Evolutionary conservation across 108 stramenopile genomes (phyloP).

Genomic region (Nitzschia sp.): DNA sequence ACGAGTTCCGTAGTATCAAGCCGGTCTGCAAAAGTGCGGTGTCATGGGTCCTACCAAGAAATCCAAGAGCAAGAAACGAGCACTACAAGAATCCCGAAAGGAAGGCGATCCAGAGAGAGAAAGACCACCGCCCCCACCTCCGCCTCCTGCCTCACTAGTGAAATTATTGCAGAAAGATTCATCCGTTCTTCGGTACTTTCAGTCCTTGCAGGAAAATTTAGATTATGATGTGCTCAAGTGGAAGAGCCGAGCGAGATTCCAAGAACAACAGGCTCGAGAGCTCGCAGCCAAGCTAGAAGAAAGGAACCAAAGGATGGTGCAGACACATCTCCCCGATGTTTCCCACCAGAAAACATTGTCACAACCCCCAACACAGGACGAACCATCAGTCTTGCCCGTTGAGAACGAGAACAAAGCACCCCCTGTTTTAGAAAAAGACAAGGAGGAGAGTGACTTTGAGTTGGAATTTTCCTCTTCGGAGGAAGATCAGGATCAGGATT

Average conservation of each 20-base stretch:
- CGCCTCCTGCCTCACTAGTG: constrained; percentile 60
- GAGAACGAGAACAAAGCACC: not conserved
- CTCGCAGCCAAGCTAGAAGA: constrained; percentile 3
- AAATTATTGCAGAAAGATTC: constrained; percentile 53
- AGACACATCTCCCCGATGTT: no score
- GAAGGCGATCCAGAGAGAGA: not conserved
- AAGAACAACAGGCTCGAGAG: constrained; percentile 23
- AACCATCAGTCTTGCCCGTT: not conserved
- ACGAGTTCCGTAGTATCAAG: no score
- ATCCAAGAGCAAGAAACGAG: no score
- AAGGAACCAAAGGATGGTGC: not conserved
- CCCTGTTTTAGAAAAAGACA: not conserved
- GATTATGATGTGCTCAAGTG: constrained; percentile 71
- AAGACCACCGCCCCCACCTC: constrained; percentile 48
- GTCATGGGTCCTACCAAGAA: no score
- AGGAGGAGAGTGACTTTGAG: constrained; percentile 5
- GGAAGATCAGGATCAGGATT: not conserved
- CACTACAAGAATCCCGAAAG: no score
- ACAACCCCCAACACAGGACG: not conserved
- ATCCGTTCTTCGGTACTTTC: constrained; percentile 59
- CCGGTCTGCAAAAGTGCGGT: no score
- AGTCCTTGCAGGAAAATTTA: constrained; percentile 61
- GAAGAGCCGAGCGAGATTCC: constrained; percentile 51
- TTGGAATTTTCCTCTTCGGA: constrained; percentile 32
- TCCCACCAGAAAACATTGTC: not conserved